Base-by-base conservation (phyloP, 2,329 filamentous ascomycete species). In the Pezicula rhizophila region DNA sequence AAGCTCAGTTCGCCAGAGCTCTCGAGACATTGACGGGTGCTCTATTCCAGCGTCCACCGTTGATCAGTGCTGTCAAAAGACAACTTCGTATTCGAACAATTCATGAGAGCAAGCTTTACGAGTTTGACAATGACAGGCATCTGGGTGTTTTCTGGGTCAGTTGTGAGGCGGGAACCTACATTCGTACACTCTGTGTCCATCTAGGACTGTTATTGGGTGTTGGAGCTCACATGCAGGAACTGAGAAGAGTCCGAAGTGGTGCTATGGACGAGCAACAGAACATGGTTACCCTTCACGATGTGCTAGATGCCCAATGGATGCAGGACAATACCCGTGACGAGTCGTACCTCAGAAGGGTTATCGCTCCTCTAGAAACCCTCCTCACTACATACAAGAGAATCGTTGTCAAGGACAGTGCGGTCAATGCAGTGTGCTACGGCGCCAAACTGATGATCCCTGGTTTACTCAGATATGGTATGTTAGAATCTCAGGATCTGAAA, bases 401-500 rank as follows among this genome's bases (percentile, higher is more conserved):
- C 57, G 91, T 99, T 20, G 91, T 99, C 66, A 99, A 99, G 81
- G 93, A 95, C 68, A 91, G 85, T 62, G 88, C 88, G 25, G 91
- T 99, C 62, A 97, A 96, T 68, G 93, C 93, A 51, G 90, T 99
- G 50, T 96, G 91, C 79, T 97, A 97, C 70, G 93, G 93, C 72
- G 93, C 93, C 42, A 97, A 97, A 78, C 83, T 99, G 56, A 99
- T 97, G 93, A 86, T 97, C 72, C 93, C 93, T 43, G 93, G 93
- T 74, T 79, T 99, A 48, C 74, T 99, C 56, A 84, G 93, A 67
- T 97, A 95, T 68, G 86, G 85, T 89, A 75, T 60, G 81, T 73
- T 41, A 10, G 12, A 18, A 4, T 35, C 39, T 38, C 18, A 20
- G 31, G 10, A 37, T 42, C 42, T 20, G 17, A 46, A 43, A 45